phyloP scores from a whole-genome alignment of 331 rosid species.

The Malus hybrid region DNA sequence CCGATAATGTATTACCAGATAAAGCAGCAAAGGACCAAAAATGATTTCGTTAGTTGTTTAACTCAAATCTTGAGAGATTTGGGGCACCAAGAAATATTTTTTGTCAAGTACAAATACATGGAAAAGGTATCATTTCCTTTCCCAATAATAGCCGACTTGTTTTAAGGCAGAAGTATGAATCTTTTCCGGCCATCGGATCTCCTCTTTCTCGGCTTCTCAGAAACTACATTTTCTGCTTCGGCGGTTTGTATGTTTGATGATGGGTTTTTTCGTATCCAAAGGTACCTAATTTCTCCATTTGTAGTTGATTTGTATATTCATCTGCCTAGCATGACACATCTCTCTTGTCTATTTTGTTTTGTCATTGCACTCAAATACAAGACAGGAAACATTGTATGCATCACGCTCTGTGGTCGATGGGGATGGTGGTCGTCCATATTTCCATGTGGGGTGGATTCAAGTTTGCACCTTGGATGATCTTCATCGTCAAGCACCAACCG shows the following conservation, averaged over 20 bases:
- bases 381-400: background rate
- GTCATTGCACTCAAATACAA: background rate
- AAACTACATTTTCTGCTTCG: constrained; percentile 14
- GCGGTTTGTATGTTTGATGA: constrained; percentile 25
- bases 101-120: constrained; percentile 42
- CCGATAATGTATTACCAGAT: constrained; percentile 66
- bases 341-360: background rate
- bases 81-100: constrained; percentile 25
- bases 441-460: no score
- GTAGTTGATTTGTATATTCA: background rate
- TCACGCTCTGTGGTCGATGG: background rate
- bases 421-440: background rate
- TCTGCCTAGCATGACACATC: background rate
- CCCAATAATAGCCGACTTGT: constrained; percentile 53
- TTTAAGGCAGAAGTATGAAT: constrained; percentile 29
- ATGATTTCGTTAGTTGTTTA: constrained; percentile 12
- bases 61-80: constrained; percentile 32
- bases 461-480: no score
- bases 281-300: constrained; percentile 2
- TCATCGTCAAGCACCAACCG: no score
- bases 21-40: constrained; percentile 47
- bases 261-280: constrained; percentile 18
- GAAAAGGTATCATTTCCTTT: constrained; percentile 43
- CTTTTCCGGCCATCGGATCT: constrained; percentile 19
- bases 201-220: constrained; percentile 14